These are phyloP conservation scores for Elasticomyces elasticus DNA, from an alignment of 495 filamentous ascomycete genomes.

Conservation along the genomic window DNA sequence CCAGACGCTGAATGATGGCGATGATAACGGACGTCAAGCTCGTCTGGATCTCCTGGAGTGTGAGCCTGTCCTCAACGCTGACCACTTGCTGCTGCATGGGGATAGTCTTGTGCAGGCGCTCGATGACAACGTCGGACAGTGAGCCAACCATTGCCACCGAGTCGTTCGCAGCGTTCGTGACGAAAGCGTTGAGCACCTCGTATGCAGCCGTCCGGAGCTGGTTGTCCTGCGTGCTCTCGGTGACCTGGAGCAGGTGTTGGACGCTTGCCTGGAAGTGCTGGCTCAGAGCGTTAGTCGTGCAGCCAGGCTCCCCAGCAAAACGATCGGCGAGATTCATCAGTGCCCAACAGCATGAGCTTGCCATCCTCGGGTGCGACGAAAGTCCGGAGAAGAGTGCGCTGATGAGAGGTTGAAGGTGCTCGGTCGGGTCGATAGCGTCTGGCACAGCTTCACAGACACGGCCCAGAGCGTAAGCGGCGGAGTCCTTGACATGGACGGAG, in stretches of 20 bases:
- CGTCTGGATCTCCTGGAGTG: slow-evolving; percentile 93
- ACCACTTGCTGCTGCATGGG: slow-evolving; percentile 90
- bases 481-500: slow-evolving; percentile 84
- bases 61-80: slow-evolving; percentile 88
- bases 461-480: slow-evolving; percentile 91
- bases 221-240: slow-evolving; percentile 59
- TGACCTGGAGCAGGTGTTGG: slow-evolving; percentile 70
- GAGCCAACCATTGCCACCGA: slow-evolving; percentile 69
- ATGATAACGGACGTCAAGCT: slow-evolving; percentile 83
- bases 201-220: slow-evolving; percentile 97
- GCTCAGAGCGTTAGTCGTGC: slow-evolving; percentile 71
- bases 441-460: slow-evolving; percentile 88
- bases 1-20: slow-evolving; percentile 82
- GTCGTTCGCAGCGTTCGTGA: slow-evolving; percentile 78
- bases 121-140: slow-evolving; percentile 72
- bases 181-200: slow-evolving; percentile 89
- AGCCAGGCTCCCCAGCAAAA: slow-evolving; percentile 73
- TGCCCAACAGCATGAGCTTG: slow-evolving; percentile 96
- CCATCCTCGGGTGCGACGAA: slow-evolving; percentile 90
- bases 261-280: slow-evolving; percentile 91
- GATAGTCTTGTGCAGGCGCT: slow-evolving; percentile 82
- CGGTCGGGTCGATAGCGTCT: slow-evolving; percentile 70
- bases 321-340: slow-evolving; percentile 96
- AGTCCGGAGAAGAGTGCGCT: slow-evolving; percentile 81
- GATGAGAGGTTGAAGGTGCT: slow-evolving; percentile 75